A percentile compares a stretch with the other conserved stretches of the same genome.
Conservation (phyloP, 768 basidiomycete species). For the Termitomyces heimii region DNA sequence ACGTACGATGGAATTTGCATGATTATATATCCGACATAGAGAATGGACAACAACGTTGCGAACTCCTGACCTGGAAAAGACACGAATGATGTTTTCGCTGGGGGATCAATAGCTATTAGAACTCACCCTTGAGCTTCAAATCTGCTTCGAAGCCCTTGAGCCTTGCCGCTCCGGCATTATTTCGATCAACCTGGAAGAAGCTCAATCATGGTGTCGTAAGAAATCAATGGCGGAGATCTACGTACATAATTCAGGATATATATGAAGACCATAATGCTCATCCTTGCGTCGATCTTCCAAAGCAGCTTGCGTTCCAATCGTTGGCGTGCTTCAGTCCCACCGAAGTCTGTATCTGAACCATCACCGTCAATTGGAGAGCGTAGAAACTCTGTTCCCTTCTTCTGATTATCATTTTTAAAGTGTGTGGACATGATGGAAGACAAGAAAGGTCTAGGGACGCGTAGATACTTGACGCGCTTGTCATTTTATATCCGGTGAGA, state of each 20-base stretch:
- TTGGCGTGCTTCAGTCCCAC: constrained; percentile 19
- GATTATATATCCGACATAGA: constrained; percentile 63
- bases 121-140: constrained; percentile 41
- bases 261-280: constrained; percentile 43
- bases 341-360: constrained; percentile 21
- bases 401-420: constrained; percentile 13
- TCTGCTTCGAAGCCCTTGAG: constrained; percentile 62
- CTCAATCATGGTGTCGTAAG: constrained; percentile 13
- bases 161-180: constrained; percentile 64
- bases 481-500: background rate
- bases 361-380: constrained; percentile 5
- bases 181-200: constrained; percentile 58
- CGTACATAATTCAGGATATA: constrained; percentile 43
- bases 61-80: constrained; percentile 36
- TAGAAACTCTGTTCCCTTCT: constrained; percentile 2
- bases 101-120: no score
- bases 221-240: constrained; percentile 2
- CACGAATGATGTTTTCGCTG: background rate
- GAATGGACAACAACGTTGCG: constrained; percentile 50
- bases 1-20: constrained; percentile 72
- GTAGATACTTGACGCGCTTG: background rate
- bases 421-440: constrained; percentile 11
- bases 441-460: background rate
- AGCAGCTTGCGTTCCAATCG: constrained; percentile 32
- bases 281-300: constrained; percentile 43